Percentiles rank a stretch among this genome's conserved stretches.
Evolutionary conservation across 768 basidiomycete species (phyloP).

Genomic region (Phlebiopsis gigantea): DNA sequence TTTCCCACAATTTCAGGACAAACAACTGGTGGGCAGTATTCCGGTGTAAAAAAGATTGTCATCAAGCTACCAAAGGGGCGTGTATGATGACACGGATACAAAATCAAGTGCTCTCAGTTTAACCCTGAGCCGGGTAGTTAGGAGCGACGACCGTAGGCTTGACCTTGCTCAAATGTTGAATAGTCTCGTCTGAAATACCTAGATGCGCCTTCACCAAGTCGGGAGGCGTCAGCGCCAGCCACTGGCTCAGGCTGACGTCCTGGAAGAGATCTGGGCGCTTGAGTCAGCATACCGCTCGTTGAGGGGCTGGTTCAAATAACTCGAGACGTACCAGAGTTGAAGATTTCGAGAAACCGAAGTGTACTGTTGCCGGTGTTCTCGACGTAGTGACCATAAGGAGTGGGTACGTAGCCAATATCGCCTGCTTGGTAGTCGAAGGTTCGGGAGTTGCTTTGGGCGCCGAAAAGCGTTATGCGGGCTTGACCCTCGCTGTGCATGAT

Average conservation of each 20-base stretch:
- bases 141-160: constrained; percentile 9
- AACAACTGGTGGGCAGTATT: no score
- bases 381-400: constrained; percentile 56
- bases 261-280: background rate
- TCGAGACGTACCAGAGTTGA: constrained; percentile 39
- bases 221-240: constrained; percentile 24
- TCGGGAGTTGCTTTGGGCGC: constrained; percentile 29
- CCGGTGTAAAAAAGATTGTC: no score
- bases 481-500: constrained; percentile 26
- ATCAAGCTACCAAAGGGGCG: no score
- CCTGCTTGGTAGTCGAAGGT: constrained; percentile 38
- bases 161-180: constrained; percentile 15
- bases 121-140: no score
- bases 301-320: background rate
- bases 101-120: no score
- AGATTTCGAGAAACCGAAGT: constrained; percentile 52
- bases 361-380: constrained; percentile 58
- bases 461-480: constrained; percentile 37
- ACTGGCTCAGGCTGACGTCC: constrained; percentile 16
- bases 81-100: no score
- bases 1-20: no score
- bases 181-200: constrained; percentile 15
- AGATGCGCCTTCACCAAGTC: constrained; percentile 23
- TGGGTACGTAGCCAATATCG: constrained; percentile 49
- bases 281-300: background rate